Evolutionary conservation across 306 rosid species (phyloP).

Genomic region (Cicer cuneatum): DNA sequence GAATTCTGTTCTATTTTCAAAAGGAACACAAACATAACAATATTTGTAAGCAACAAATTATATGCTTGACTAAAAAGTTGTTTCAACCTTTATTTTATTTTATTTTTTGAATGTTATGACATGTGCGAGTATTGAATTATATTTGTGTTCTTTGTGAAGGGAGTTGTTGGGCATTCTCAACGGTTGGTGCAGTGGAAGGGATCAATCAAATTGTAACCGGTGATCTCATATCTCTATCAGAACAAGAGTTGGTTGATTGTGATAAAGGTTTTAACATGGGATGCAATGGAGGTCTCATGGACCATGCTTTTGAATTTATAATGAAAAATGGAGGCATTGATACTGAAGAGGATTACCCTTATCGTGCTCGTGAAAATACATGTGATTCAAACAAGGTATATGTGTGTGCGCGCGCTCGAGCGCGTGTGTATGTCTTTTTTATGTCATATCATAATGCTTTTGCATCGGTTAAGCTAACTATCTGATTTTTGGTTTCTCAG

Average conservation of each 20-base stretch:
- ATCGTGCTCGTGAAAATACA: conserved; percentile 60
- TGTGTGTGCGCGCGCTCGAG: not conserved
- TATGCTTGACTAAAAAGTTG: too few species aligned
- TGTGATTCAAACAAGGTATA: conserved; percentile 68
- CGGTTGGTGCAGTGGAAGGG: conserved; percentile 83
- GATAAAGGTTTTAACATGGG: conserved; percentile 76
- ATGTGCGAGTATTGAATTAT: not conserved
- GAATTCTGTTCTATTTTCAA: too few species aligned
- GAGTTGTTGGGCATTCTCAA: conserved; percentile 98
- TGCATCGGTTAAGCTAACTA: not conserved
- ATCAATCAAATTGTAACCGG: conserved; percentile 77
- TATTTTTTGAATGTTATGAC: not conserved
- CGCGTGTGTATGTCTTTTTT: too few species aligned
- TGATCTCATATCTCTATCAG: conserved; percentile 67
- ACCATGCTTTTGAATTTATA: conserved; percentile 77
- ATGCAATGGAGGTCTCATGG: conserved; percentile 98
- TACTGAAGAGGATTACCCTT: conserved; percentile 79
- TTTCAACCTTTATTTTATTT: too few species aligned
- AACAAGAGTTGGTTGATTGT: conserved; percentile 93
- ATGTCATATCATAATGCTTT: too few species aligned
- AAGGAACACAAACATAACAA: too few species aligned
- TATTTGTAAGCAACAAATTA: too few species aligned
- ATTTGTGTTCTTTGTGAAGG: conserved; percentile 54
- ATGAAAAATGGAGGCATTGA: conserved; percentile 86
- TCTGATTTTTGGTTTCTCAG: conserved; percentile 43